Base-by-base conservation (phyloP, 345 rosid genomes). In the Salix udensis region DNA sequence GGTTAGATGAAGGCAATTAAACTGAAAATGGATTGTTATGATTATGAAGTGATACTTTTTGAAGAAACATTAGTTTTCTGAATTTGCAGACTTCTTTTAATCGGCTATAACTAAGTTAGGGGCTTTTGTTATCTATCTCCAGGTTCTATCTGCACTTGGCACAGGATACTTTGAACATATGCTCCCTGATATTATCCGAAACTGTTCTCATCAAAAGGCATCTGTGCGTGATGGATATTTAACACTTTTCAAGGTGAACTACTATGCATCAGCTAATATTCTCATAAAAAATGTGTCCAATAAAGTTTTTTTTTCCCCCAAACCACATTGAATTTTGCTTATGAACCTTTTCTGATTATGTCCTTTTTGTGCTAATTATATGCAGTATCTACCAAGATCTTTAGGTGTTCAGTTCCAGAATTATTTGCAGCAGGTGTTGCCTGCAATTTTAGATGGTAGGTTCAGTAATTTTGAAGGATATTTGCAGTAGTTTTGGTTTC, bases 61-160 rank as follows among this genome's bases (percentile, higher is more conserved):
- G 23, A 15, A 68, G 73, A 55, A 34, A 18, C 39, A 26, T 46
- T 0, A 39, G 3, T 44, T 46, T 46, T 46, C 18, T 4, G 52
- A 46, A 46, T 53, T 64, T 42, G 70, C 28, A 40, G 21, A 26
- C 8, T 30, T 5, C 39, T 13, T 23, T 23, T 61, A 37, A 15
- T 68, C 11, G 12, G 65, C n/a, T 23, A 4, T 55, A 21, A 19
- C 28, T 77, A 1, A 52, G 31, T 55, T 77, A 1, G 55, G 31
- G 52, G 12, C n/a, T 44, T 23, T 10, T 55, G 26, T 53, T 78
- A 42, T 75, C 58, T 76, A 46, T 83, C 65, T 80, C 67, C 84
- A 96, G 99, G 99, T 96, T 74, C 87, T 96, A 85, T 90, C 98
- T 83, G 94, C 99, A 68, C 96, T 96, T 80, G 99, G 99, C 64